Conservation (phyloP, 139 green algal genomes). For the Coelastrella sp. region DNA sequence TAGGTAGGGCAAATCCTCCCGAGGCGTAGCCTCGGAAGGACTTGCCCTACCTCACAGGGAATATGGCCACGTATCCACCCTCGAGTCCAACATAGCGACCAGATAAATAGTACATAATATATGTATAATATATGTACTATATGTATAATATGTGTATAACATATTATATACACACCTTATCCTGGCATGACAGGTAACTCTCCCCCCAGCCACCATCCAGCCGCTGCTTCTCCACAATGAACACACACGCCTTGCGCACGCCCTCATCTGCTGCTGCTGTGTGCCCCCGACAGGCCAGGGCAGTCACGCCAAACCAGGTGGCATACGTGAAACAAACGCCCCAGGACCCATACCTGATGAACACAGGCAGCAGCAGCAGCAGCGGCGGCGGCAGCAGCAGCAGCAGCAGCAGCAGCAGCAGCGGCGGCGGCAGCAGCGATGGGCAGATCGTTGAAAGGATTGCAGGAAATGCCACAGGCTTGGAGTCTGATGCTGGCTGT, state of each 20-base stretch:
- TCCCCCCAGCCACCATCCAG: slow-evolving; percentile 97
- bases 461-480: not conserved
- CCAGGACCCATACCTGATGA: slow-evolving; percentile 95
- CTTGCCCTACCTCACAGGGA: too few relatives aligned
- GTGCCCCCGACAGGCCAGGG: slow-evolving; percentile 79
- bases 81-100: too few relatives aligned
- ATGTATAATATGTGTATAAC: not conserved
- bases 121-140: not conserved
- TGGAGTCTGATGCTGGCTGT: not conserved
- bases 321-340: slow-evolving; percentile 99
- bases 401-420: slow-evolving; percentile 1
- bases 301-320: slow-evolving; percentile 94
- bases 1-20: too few relatives aligned
- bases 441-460: not conserved
- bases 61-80: too few relatives aligned
- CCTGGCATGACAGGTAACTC: slow-evolving; percentile 97
- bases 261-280: slow-evolving; percentile 65
- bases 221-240: slow-evolving; percentile 92
- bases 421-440: not conserved
- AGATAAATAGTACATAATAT: too few relatives aligned
- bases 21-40: too few relatives aligned
- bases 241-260: slow-evolving; percentile 63
- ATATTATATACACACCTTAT: slow-evolving; percentile 81
- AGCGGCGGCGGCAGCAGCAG: not conserved
- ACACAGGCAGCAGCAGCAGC: not conserved